Conservation (phyloP, 2,329 filamentous ascomycete genomes). For the Trichophyton benhamiae region DNA sequence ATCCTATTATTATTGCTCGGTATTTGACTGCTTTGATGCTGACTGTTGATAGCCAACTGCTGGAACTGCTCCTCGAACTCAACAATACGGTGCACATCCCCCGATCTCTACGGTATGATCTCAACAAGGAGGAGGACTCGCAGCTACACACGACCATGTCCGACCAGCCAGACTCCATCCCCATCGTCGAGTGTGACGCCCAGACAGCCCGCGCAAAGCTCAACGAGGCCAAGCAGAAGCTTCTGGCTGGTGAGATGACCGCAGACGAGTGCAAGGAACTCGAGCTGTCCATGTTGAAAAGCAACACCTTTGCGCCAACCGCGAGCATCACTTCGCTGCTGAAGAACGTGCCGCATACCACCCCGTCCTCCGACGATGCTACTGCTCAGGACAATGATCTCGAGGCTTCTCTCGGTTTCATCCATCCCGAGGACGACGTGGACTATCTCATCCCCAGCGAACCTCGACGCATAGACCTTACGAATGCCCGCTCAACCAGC, state of each 20-base stretch:
- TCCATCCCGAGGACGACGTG: slow-evolving; percentile 34
- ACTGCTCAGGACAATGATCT: slow-evolving; percentile 15
- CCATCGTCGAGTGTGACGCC: slow-evolving; percentile 23
- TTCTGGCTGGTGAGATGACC: slow-evolving; percentile 27
- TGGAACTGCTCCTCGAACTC: slow-evolving; percentile 79
- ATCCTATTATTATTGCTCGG: background rate
- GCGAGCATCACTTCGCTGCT: slow-evolving; percentile 24
- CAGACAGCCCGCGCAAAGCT: slow-evolving; percentile 25
- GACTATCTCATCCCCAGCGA: slow-evolving; percentile 22
- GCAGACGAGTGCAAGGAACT: slow-evolving; percentile 26
- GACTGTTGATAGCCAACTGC: slow-evolving; percentile 52
- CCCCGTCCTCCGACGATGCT: slow-evolving; percentile 13
- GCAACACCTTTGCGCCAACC: slow-evolving; percentile 28
- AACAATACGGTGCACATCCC: slow-evolving; percentile 75
- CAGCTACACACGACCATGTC: slow-evolving; percentile 31
- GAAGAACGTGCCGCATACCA: slow-evolving; percentile 21
- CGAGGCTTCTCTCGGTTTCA: slow-evolving; percentile 30
- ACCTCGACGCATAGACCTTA: slow-evolving; percentile 21
- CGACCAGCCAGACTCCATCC: slow-evolving; percentile 21
- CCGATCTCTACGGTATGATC: slow-evolving; percentile 59
- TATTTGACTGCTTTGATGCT: background rate
- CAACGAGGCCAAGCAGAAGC: slow-evolving; percentile 27
- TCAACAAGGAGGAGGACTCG: slow-evolving; percentile 39
- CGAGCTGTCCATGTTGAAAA: slow-evolving; percentile 28
- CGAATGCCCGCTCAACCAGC: slow-evolving; percentile 36